Conservation (phyloP, 805 yeast genomes). For the Ogataea nonfermentans region DNA sequence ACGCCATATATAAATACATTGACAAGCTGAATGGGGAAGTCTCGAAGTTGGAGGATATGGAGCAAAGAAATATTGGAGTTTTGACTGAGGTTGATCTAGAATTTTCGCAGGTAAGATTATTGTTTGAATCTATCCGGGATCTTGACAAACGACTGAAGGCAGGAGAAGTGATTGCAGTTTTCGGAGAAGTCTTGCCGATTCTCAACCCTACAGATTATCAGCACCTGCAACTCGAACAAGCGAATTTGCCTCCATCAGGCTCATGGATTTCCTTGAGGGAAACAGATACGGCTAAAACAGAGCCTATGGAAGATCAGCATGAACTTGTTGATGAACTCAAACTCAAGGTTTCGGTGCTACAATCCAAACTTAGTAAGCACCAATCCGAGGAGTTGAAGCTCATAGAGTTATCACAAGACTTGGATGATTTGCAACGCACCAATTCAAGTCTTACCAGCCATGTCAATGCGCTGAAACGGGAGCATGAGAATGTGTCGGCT, state of each 20-base stretch:
- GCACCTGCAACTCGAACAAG: neutral
- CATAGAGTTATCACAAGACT: slow-evolving; percentile 18
- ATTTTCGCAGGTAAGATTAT: neutral
- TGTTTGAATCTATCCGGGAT: slow-evolving; percentile 1
- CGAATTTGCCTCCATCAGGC: neutral
- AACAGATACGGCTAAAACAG: neutral
- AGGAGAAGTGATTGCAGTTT: slow-evolving; percentile 5
- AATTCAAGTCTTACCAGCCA: slow-evolving; percentile 20
- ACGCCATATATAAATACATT: neutral
- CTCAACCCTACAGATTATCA: neutral
- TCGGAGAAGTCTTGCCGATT: neutral
- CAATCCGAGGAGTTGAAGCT: slow-evolving; percentile 32
- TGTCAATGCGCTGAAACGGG: slow-evolving; percentile 17
- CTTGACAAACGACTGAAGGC: slow-evolving; percentile 1
- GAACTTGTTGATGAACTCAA: slow-evolving; percentile 40
- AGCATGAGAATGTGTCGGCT: neutral
- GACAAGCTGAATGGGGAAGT: neutral
- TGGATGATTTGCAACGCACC: slow-evolving; percentile 26
- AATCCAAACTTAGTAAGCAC: slow-evolving; percentile 40
- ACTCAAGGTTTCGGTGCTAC: slow-evolving; percentile 44
- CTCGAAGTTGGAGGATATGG: slow-evolving; percentile 1
- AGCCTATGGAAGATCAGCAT: slow-evolving; percentile 2
- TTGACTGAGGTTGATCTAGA: neutral
- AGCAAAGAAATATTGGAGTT: slow-evolving; percentile 6
- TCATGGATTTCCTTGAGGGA: slow-evolving; percentile 1